phyloP scores from a whole-genome alignment of 2,329 filamentous ascomycete species.

The Anisogramma anomala region DNA sequence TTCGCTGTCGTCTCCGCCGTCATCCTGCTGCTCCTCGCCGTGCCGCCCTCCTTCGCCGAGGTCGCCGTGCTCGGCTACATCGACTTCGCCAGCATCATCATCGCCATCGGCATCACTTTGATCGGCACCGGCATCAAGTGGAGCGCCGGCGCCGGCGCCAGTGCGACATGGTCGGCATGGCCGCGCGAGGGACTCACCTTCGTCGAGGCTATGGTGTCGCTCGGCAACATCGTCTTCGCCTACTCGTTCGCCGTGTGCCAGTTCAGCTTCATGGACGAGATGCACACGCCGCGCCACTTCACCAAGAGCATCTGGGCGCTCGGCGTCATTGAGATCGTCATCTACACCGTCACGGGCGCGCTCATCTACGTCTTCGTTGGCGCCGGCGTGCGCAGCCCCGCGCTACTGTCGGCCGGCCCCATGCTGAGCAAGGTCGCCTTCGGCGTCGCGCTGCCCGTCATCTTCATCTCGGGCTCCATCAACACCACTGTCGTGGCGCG shows the following conservation, averaged over 20 bases:
- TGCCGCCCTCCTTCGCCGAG: constrained; percentile 38
- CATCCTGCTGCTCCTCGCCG: constrained; percentile 33
- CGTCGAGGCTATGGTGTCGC: constrained; percentile 45
- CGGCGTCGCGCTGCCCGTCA: constrained; percentile 59
- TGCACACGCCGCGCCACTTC: constrained; percentile 37
- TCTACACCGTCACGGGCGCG: constrained; percentile 56
- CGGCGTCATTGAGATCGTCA: constrained; percentile 47
- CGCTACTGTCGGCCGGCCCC: constrained; percentile 51
- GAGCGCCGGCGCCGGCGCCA: constrained; percentile 18
- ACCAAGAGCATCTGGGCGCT: constrained; percentile 48
- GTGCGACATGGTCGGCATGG: constrained; percentile 32
- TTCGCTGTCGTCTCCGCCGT: constrained; percentile 36
- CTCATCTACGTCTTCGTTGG: constrained; percentile 62
- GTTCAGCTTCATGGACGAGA: constrained; percentile 43
- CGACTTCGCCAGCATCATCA: constrained; percentile 50
- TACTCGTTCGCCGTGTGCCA: constrained; percentile 47
- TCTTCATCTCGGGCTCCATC: constrained; percentile 63
- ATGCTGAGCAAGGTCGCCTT: constrained; percentile 55
- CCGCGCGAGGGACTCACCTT: constrained; percentile 35
- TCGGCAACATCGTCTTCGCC: constrained; percentile 60
- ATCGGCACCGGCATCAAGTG: constrained; percentile 45
- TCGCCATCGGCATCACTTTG: constrained; percentile 55
- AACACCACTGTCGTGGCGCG: constrained; percentile 40
- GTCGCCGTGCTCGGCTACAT: constrained; percentile 39
- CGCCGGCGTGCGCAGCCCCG: constrained; percentile 49